These are phyloP conservation scores for Rosa rugosa DNA, from an alignment of 306 rosid genomes.

Conservation along the genomic window DNA sequence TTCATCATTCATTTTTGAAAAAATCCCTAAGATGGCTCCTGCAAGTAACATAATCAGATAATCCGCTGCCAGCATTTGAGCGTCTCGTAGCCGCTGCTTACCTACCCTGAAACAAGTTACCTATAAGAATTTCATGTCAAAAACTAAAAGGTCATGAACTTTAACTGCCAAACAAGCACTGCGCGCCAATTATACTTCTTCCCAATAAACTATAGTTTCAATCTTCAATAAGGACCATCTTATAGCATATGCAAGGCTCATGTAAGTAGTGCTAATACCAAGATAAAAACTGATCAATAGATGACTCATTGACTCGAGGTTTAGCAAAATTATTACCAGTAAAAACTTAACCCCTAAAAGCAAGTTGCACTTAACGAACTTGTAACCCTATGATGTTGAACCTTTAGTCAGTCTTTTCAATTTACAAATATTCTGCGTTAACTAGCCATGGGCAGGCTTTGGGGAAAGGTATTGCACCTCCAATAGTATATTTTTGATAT, in stretches of 20 bases:
- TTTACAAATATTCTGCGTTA: not conserved
- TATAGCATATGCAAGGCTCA: not conserved
- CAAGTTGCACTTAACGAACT: not conserved
- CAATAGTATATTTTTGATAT: not conserved
- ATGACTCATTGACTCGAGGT: not conserved
- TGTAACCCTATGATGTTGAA: not conserved
- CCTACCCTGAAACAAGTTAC: constrained; percentile 50
- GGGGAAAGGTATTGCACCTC: constrained; percentile 3
- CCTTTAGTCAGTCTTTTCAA: not conserved
- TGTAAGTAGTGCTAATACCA: not conserved
- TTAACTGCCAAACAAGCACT: constrained; percentile 12
- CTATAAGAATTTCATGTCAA: constrained; percentile 21
- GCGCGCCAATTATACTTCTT: not conserved
- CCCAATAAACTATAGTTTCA: constrained; percentile 2
- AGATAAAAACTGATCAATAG: not conserved
- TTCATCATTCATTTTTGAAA: constrained; percentile 66
- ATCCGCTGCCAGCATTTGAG: constrained; percentile 54
- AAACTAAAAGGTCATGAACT: not conserved
- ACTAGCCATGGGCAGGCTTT: constrained; percentile 15
- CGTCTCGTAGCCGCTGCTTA: constrained; percentile 81
- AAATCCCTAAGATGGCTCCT: constrained; percentile 78
- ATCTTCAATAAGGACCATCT: constrained; percentile 7
- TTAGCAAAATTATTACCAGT: not conserved
- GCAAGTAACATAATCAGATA: constrained; percentile 75
- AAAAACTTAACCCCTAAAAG: not conserved